A percentile compares a stretch with the other conserved stretches of the same genome.
phyloP scores from a whole-genome alignment of 2,329 filamentous ascomycete species.

The Clarireedia homoeocarpa region DNA sequence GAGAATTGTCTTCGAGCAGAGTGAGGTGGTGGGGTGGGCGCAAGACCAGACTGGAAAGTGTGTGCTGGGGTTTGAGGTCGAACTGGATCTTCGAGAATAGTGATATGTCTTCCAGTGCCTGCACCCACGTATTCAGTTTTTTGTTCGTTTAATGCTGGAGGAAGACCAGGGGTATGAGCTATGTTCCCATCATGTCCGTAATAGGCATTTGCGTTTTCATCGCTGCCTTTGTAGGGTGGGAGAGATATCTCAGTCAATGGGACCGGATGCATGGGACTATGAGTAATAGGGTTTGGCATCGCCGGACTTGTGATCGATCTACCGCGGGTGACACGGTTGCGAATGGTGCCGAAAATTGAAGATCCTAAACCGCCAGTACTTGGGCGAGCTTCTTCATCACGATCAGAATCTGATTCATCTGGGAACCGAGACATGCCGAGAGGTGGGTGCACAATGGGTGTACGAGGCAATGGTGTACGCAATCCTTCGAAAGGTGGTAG shows the following conservation, averaged over 20 bases:
- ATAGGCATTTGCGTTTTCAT: conserved; percentile 35
- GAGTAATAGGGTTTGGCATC: conserved; percentile 30
- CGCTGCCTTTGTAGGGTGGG: conserved; percentile 36
- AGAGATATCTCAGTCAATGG: conserved; percentile 54
- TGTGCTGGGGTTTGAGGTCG: conserved; percentile 12
- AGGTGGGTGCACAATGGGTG: conserved; percentile 54
- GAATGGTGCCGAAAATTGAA: conserved; percentile 50
- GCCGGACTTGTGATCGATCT: conserved; percentile 11
- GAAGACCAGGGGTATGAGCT: conserved; percentile 42
- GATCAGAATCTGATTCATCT: conserved; percentile 52
- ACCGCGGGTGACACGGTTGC: conserved; percentile 34
- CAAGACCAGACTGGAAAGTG: conserved; percentile 26
- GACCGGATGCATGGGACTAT: conserved; percentile 52
- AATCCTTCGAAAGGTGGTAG: conserved; percentile 24
- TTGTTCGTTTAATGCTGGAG: conserved; percentile 30
- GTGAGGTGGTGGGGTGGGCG: conserved; percentile 52
- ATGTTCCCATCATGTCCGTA: conserved; percentile 27
- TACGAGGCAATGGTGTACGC: conserved; percentile 14
- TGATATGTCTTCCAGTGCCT: conserved; percentile 40
- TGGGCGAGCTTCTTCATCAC: conserved; percentile 42
- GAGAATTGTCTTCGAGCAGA: conserved; percentile 74
- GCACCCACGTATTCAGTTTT: conserved; percentile 44
- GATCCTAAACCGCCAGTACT: conserved; percentile 42
- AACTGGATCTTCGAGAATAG: conserved; percentile 34
- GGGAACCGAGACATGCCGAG: conserved; percentile 85